Evolutionary conservation across 805 yeast genomes (phyloP).

Genomic region (Maudiozyma barnettii): DNA sequence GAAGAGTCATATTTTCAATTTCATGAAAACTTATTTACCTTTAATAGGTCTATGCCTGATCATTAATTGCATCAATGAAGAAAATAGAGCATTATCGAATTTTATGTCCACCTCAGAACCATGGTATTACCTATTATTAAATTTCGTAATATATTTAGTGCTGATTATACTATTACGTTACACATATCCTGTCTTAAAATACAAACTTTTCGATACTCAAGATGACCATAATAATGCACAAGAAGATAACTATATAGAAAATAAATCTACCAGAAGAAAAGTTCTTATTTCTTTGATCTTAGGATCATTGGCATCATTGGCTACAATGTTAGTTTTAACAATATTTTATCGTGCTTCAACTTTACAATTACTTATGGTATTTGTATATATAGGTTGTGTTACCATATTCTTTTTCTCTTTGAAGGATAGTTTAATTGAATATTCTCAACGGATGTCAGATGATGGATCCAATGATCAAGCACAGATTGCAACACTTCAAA

Average conservation of each 20-base stretch:
- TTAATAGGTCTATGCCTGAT: not conserved
- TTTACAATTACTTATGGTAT: constrained; percentile 23
- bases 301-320: not conserved
- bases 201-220: not conserved
- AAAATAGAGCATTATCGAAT: not conserved
- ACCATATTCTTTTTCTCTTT: constrained; percentile 19
- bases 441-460: constrained; percentile 1
- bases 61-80: not conserved
- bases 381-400: constrained; percentile 26
- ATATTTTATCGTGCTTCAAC: not conserved
- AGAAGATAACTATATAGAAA: not conserved
- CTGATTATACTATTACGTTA: not conserved
- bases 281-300: not conserved
- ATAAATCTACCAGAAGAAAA: not conserved
- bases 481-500: constrained; percentile 1
- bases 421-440: constrained; percentile 14
- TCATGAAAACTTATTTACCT: constrained; percentile 1
- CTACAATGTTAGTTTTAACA: not conserved
- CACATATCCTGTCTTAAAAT: not conserved
- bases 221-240: not conserved
- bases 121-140: not conserved
- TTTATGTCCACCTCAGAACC: not conserved
- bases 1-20: not conserved
- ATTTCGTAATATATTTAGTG: not conserved
- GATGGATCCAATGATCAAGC: not conserved